phyloP scores from a whole-genome alignment of 139 green algal species.

The Gonium pectorale region DNA sequence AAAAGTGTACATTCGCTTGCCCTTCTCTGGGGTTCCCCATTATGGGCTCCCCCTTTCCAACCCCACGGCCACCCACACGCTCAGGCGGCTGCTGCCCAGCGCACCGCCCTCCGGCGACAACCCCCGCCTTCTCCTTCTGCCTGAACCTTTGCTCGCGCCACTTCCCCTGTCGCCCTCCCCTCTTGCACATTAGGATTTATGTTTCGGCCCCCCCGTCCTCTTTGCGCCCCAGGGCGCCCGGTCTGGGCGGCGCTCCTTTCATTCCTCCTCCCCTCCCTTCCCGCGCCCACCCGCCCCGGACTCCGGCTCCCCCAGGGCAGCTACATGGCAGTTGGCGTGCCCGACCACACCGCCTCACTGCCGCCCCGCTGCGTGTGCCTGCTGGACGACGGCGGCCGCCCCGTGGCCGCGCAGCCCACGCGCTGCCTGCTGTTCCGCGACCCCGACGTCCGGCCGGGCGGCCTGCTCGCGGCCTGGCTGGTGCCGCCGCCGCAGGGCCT shows the following conservation, averaged over 20 bases:
- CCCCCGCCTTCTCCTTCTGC: background rate
- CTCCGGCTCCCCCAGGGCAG: background rate
- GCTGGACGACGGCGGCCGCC: conserved; percentile 2
- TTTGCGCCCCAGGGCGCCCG: background rate
- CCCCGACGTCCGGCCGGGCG: background rate
- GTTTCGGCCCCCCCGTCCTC: background rate
- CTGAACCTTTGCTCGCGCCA: too few species aligned
- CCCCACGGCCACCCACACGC: background rate
- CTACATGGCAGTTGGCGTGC: conserved; percentile 9
- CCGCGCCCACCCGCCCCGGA: too few species aligned
- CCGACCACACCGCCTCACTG: conserved; percentile 19
- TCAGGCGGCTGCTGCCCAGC: background rate
- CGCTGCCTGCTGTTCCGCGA: conserved; percentile 30
- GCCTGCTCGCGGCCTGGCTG: conserved; percentile 26
- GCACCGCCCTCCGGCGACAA: background rate
- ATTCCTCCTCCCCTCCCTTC: too few species aligned
- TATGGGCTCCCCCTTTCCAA: background rate
- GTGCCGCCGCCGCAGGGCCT: background rate
- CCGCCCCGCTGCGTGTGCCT: background rate
- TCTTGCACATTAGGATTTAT: background rate
- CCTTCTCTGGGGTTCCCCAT: background rate
- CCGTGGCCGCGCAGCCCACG: background rate
- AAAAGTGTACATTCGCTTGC: too few species aligned
- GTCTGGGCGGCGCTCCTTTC: background rate
- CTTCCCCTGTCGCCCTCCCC: too few species aligned